Conservation (phyloP, 208 protist species). For the Strigomonas culicis region DNA sequence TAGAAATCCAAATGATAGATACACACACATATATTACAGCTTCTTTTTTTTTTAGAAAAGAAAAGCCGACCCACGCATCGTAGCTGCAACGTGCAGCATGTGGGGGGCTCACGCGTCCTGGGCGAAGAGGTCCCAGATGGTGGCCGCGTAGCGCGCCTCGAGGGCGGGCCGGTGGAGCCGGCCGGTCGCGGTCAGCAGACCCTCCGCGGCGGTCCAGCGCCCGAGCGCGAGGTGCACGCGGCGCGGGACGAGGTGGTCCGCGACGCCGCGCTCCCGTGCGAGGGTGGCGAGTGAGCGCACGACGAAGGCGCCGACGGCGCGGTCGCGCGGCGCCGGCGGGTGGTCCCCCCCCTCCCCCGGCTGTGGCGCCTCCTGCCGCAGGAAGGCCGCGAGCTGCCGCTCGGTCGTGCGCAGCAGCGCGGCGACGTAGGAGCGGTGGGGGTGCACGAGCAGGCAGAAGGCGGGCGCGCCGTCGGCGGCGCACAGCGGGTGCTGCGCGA, state of each 20-base stretch:
- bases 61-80: not conserved
- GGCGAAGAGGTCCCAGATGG: conserved; percentile 63
- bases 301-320: not conserved
- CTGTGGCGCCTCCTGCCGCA: conserved; percentile 12
- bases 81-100: not conserved
- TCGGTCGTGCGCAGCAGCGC: conserved; percentile 50
- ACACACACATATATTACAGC: not conserved
- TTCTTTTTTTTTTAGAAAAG: not conserved
- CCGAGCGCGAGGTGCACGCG: conserved; percentile 58
- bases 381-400: conserved; percentile 16
- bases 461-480: conserved; percentile 8
- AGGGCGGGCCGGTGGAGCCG: conserved; percentile 50
- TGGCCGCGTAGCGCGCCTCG: conserved; percentile 29
- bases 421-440: conserved; percentile 49
- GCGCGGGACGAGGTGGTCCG: conserved; percentile 28
- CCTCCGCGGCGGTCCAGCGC: conserved; percentile 60
- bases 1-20: not conserved
- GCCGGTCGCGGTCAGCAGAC: conserved; percentile 53
- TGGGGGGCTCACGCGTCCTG: not conserved
- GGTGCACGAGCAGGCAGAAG: conserved; percentile 75
- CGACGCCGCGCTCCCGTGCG: not conserved
- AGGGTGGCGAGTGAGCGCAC: not conserved
- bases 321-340: too few species aligned
- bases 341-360: not conserved
- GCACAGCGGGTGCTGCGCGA: conserved; percentile 45